These are phyloP conservation scores for Eucommia ulmoides DNA, from an alignment of 257 asterid species.

Conservation along the genomic window DNA sequence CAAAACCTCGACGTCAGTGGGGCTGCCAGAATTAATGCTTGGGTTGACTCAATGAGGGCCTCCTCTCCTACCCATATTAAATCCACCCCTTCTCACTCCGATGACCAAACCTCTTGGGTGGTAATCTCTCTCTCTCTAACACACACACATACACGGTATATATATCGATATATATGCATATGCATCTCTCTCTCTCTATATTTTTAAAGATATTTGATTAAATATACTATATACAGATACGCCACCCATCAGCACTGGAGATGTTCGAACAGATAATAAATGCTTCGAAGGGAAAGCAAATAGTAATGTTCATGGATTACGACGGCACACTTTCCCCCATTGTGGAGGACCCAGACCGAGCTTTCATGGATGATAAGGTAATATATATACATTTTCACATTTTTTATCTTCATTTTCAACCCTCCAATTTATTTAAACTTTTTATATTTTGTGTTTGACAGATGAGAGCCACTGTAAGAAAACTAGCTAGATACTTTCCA, in stretches of 20 bases:
- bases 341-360: slow-evolving; percentile 87
- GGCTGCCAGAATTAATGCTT: slow-evolving; percentile 41
- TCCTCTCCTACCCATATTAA: slow-evolving; percentile 76
- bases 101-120: slow-evolving; percentile 40
- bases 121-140: slow-evolving; percentile 20
- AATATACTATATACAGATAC: no score
- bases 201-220: no score
- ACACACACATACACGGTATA: no score
- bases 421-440: not conserved
- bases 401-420: no score
- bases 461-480: slow-evolving; percentile 83
- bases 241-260: slow-evolving; percentile 75
- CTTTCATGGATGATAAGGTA: slow-evolving; percentile 81
- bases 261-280: slow-evolving; percentile 66
- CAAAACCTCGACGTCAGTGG: slow-evolving; percentile 47
- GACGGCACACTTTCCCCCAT: slow-evolving; percentile 96
- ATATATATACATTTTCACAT: not conserved
- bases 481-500: slow-evolving; percentile 59
- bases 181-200: no score
- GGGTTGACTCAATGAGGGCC: slow-evolving; percentile 83
- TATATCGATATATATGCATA: no score
- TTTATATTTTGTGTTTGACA: slow-evolving; percentile 11
- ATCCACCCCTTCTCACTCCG: slow-evolving; percentile 29
- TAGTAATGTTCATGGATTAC: slow-evolving; percentile 82
- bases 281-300: slow-evolving; percentile 82